Percentiles rank a stretch among this genome's conserved stretches.
These are phyloP conservation scores for Dipteronia dyeriana DNA, from an alignment of 345 rosid species.

Conservation along the genomic window DNA sequence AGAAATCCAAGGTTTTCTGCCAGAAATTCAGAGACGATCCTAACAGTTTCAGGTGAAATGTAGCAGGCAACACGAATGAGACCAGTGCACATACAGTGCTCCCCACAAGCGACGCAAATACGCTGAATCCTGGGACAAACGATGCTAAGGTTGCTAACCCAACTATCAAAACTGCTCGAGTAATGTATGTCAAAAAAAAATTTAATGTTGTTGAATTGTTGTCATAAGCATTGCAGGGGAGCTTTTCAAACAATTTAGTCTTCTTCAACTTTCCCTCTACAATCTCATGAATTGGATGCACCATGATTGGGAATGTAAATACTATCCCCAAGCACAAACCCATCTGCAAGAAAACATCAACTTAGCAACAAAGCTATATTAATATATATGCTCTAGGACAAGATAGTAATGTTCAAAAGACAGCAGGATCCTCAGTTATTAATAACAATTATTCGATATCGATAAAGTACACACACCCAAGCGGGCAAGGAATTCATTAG, in stretches of 20 bases:
- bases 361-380: slow-evolving; percentile 12
- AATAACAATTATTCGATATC: slow-evolving; percentile 13
- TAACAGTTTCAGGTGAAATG: slow-evolving; percentile 67
- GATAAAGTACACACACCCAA: slow-evolving; percentile 26
- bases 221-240: slow-evolving; percentile 22
- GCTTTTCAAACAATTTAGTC: slow-evolving; percentile 44
- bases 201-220: slow-evolving; percentile 36
- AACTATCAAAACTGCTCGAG: slow-evolving; percentile 57
- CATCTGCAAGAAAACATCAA: slow-evolving; percentile 46
- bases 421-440: slow-evolving; percentile 3
- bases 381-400: not conserved
- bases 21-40: slow-evolving; percentile 60
- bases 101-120: slow-evolving; percentile 73
- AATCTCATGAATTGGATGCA: slow-evolving; percentile 83
- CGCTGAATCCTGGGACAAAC: slow-evolving; percentile 72
- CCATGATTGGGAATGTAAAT: slow-evolving; percentile 89
- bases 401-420: slow-evolving; percentile 13
- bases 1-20: slow-evolving; percentile 61
- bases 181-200: slow-evolving; percentile 35
- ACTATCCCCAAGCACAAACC: slow-evolving; percentile 83
- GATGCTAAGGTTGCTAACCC: slow-evolving; percentile 67
- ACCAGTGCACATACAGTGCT: slow-evolving; percentile 76
- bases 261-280: slow-evolving; percentile 69
- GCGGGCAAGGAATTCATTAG: slow-evolving; percentile 1
- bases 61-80: slow-evolving; percentile 82